Conservation (phyloP, 2,329 filamentous ascomycete species). For the Aspergillus ustus region DNA sequence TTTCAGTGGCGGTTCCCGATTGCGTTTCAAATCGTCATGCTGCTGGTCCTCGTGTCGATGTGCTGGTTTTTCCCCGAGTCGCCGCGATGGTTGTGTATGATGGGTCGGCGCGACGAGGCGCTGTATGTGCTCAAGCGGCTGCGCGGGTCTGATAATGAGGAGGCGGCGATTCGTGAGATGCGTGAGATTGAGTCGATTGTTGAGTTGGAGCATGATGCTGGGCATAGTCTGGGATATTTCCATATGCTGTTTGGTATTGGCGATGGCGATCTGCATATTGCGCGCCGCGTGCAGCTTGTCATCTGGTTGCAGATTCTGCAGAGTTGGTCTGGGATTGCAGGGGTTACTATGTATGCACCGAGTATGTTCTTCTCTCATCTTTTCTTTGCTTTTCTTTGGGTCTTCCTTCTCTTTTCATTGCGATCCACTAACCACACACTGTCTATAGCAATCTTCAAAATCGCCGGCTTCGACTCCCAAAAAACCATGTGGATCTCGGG, state of each 20-base stretch:
- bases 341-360: slow-evolving; percentile 60
- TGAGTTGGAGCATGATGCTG: too few relatives aligned
- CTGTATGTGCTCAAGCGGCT: slow-evolving; percentile 64
- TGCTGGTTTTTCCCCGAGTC: slow-evolving; percentile 71
- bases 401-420: too few relatives aligned
- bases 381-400: too few relatives aligned
- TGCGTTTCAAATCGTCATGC: slow-evolving; percentile 67
- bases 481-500: slow-evolving; percentile 58
- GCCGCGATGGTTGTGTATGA: slow-evolving; percentile 59
- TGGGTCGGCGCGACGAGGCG: slow-evolving; percentile 66
- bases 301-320: slow-evolving; percentile 72
- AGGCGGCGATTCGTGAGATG: too few relatives aligned
- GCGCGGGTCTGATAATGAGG: slow-evolving; percentile 49
- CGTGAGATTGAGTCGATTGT: too few relatives aligned
- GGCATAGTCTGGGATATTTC: too few relatives aligned
- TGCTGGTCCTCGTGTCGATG: slow-evolving; percentile 57
- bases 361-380: slow-evolving; percentile 19
- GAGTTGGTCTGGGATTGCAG: slow-evolving; percentile 68
- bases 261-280: too few relatives aligned
- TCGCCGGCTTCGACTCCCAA: slow-evolving; percentile 62
- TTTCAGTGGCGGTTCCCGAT: slow-evolving; percentile 69
- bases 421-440: background rate
- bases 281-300: slow-evolving; percentile 55
- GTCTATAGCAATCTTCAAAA: slow-evolving; percentile 58
- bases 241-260: too few relatives aligned